Evolutionary conservation across 495 filamentous ascomycete species (phyloP), one percentile per base, ranked within the genome.

Genomic region (Immersiella caudata): DNA sequence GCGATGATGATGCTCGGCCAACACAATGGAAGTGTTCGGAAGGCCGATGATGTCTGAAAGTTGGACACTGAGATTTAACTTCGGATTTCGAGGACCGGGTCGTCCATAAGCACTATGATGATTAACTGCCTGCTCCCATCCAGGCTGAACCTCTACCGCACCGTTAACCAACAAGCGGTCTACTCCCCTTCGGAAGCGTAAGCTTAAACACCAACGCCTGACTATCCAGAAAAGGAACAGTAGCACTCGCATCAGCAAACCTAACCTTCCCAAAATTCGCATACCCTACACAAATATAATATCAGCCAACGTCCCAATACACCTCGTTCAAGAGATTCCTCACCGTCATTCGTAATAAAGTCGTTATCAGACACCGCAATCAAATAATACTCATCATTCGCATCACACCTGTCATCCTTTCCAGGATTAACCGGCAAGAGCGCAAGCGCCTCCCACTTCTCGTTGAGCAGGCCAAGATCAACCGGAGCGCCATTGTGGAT

Each of bases 401-500:
- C 89, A 49, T 85, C 81, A 52, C 78, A 75, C 52, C 67, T 74
- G 59, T 72, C 71, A 3, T 75, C 69, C 66, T 75, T 68, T 55
- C 70, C 65, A 2, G 78, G 79, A 69, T 89, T 82, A 11, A 88
- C 88, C 0, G 91, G 90, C 7, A 89, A 81, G 56, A 92, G 72
- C 9, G 86, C 84, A 27, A 95, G 72, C 40, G 84, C 83, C 80
- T 95, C 91, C 92, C 91, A 95, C 74, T 94, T 95, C 82, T 94
- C 91, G 74, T 94, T 76, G 2, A 92, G 75, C 26, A 92, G 74
- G 1, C 72, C 67, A 9, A 69, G 65, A 72, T 89, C 83, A 70
- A 86, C 82, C 0, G 73, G 75, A 0, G 86, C 88, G 1, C 91
- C 89, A 69, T 93, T 92, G 68, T 90, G 88, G 12, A 92, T 70